Base-by-base conservation (phyloP, 2,329 filamentous ascomycete genomes). In the Botrytis medusae region DNA sequence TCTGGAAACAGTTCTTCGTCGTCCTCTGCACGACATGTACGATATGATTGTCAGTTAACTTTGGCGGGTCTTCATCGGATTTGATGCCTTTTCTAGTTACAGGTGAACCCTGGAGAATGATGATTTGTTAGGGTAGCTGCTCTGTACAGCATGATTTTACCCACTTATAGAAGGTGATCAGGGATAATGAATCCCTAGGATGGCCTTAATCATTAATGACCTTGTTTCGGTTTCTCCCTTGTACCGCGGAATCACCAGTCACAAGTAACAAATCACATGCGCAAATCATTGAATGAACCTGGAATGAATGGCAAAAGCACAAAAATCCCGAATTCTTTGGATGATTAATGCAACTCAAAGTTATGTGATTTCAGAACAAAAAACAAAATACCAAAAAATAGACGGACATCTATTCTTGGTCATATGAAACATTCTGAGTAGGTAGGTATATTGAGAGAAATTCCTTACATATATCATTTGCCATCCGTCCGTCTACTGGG, bases 391-490 rank as follows among this genome's bases (percentile, higher is more conserved):
- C 37, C 37, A 37, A 37, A 37, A 37, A 37, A 10, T 37, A 61
- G 59, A 40, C 40, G 57, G 16, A 37, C 25, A 42, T 62, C 12
- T 29, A 14, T 40, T 71, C 34, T 29, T 54, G 42, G 22, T 40
- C 59, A 51, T 63, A 34, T 71, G 69, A 71, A 63, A 71, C 69
- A 71, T 62, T 9, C 51, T 57, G 18, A 14, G n/a, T 57, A 57
- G 51, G 51, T 57, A 29, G 51, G 51, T 18, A 44, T 6, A 42
- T 44, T 32, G 37, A 44, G 18, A 2, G 40, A 20, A 20, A 29
- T 29, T 42, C 61, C 37, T 62, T 32, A 40, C 37, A 54, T 40
- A 34, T 51, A 25, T 62, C 34, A 22, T 57, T 37, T 54, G 6
- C n/a, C 14, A 44, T 29, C 46, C 32, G 9, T 25, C 37, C 54